Conservation (phyloP, 2,329 filamentous ascomycete species). For the Coniochaeta ligniaria region DNA sequence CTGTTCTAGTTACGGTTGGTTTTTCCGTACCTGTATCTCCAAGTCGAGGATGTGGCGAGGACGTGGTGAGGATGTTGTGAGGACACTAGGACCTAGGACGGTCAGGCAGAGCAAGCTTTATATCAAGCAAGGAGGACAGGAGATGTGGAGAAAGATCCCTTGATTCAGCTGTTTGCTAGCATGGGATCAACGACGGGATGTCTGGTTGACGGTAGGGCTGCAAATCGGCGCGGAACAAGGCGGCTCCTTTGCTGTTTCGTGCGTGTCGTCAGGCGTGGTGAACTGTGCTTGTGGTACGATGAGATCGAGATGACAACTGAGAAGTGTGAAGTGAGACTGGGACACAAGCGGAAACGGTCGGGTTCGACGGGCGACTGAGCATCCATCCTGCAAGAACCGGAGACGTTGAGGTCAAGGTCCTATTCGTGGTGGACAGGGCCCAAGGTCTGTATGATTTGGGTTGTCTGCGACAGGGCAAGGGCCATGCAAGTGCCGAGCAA, state of each 20-base stretch:
- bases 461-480: neutral
- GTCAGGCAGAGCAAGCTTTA: neutral
- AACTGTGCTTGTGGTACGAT: neutral
- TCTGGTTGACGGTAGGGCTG: conserved; percentile 12
- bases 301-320: neutral
- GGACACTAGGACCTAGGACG: neutral
- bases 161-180: conserved; percentile 14
- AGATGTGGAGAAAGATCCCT: neutral
- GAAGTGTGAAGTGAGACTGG: neutral
- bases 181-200: conserved; percentile 12
- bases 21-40: neutral
- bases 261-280: neutral
- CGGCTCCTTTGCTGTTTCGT: neutral
- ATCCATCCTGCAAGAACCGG: neutral
- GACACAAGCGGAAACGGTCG: neutral
- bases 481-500: neutral
- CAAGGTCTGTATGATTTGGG: neutral
- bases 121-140: neutral
- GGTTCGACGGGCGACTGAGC: neutral
- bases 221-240: conserved; percentile 11
- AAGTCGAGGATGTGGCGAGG: neutral
- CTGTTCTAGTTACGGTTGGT: neutral
- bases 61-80: too few species aligned
- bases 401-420: neutral
- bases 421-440: neutral